Percentiles rank a stretch among this genome's conserved stretches.
phyloP scores from a whole-genome alignment of 495 filamentous ascomycete genomes.

The Neurospora sp. region DNA sequence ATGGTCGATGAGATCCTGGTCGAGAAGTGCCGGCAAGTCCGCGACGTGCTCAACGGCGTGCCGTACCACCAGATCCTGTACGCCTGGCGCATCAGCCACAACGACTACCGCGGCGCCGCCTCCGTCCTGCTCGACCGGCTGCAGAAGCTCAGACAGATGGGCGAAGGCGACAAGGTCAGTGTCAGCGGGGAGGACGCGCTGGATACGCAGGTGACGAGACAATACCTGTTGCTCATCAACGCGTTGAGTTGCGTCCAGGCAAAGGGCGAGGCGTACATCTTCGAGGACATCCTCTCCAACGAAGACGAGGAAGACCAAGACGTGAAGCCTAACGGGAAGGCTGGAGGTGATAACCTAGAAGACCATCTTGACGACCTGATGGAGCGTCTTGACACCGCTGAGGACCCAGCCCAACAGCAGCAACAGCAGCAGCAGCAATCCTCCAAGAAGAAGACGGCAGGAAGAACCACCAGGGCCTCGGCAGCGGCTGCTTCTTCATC shows the following conservation, averaged over 20 bases:
- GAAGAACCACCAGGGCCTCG: constrained; percentile 1
- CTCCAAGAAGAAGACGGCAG: constrained; percentile 21
- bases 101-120: constrained; percentile 83
- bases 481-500: constrained; percentile 11
- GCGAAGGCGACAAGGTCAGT: constrained; percentile 35
- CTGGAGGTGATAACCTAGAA: constrained; percentile 16
- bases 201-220: constrained; percentile 48
- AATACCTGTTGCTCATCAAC: constrained; percentile 82
- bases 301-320: constrained; percentile 27
- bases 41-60: constrained; percentile 45
- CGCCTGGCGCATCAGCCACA: constrained; percentile 72
- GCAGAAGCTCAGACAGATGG: constrained; percentile 37
- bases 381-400: constrained; percentile 9
- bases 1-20: constrained; percentile 69
- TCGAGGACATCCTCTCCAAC: constrained; percentile 31
- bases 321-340: neutral
- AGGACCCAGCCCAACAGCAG: neutral
- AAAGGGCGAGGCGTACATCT: constrained; percentile 59
- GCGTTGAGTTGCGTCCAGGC: constrained; percentile 71
- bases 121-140: constrained; percentile 58
- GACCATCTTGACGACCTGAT: constrained; percentile 16
- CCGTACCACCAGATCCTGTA: constrained; percentile 79
- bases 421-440: neutral
- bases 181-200: constrained; percentile 41
- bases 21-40: constrained; percentile 47